These are phyloP conservation scores for Staphylotrichum tortipilum DNA, from an alignment of 495 filamentous ascomycete species.

Conservation along the genomic window DNA sequence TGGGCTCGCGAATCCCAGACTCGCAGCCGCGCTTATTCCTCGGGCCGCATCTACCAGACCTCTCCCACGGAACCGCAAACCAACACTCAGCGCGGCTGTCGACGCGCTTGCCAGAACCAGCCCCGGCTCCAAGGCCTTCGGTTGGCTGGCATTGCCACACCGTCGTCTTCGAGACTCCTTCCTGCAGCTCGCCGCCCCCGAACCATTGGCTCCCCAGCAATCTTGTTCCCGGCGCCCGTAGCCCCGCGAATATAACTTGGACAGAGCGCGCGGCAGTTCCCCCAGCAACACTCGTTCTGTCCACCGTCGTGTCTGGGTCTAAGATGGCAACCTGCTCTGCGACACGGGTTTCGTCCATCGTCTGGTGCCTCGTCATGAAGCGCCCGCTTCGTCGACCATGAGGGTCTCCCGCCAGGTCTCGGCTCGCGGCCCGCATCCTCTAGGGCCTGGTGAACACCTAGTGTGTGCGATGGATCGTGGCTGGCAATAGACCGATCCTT, in stretches of 20 bases:
- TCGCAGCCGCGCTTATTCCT: slow-evolving; percentile 10
- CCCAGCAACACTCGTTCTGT: slow-evolving; percentile 4
- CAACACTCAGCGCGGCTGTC: slow-evolving; percentile 23
- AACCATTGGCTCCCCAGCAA: slow-evolving; percentile 18
- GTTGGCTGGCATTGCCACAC: slow-evolving; percentile 16
- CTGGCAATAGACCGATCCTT: background rate
- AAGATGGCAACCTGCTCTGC: background rate
- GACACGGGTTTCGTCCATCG: background rate
- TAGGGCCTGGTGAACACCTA: no score
- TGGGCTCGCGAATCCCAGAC: background rate
- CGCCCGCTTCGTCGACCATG: background rate
- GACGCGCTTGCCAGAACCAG: slow-evolving; percentile 20
- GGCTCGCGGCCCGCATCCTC: background rate
- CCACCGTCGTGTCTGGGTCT: background rate
- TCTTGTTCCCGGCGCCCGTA: background rate
- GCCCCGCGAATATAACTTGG: slow-evolving; percentile 9
- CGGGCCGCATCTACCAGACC: slow-evolving; percentile 5
- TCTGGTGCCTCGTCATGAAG: background rate
- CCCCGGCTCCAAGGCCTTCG: background rate
- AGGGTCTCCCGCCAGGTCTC: background rate
- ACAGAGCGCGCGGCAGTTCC: slow-evolving; percentile 28
- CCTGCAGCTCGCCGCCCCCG: background rate
- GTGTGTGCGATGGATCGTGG: background rate
- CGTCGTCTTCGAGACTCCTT: slow-evolving; percentile 3
- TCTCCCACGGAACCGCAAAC: slow-evolving; percentile 4